Conservation (phyloP, 306 rosid genomes). For the Gynostemma pentaphyllum region DNA sequence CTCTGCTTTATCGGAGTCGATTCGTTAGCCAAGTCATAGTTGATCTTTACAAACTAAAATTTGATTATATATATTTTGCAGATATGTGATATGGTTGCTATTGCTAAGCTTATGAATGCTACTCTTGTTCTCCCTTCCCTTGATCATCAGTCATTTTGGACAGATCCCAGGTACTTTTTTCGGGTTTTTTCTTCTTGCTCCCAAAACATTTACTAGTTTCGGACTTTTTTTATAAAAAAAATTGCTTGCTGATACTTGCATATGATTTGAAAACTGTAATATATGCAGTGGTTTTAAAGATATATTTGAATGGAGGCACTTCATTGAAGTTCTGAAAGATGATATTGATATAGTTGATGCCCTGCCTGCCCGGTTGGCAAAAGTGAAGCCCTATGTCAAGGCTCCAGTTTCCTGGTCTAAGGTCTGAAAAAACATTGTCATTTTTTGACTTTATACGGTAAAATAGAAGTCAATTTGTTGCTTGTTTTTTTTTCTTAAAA, state of each 20-base stretch:
- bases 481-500: neutral
- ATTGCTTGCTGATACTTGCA: neutral
- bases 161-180: conserved; percentile 77
- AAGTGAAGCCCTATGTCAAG: conserved; percentile 46
- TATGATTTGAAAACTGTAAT: neutral
- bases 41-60: conserved; percentile 21
- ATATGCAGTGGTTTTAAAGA: conserved; percentile 86
- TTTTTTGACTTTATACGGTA: too few relatives aligned
- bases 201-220: neutral
- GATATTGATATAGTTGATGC: conserved; percentile 70
- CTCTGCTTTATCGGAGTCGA: neutral
- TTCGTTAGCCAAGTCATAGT: neutral
- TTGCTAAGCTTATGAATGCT: conserved; percentile 93
- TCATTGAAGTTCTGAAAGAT: conserved; percentile 55
- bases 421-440: conserved; percentile 26
- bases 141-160: conserved; percentile 94
- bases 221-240: too few relatives aligned
- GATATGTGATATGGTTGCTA: conserved; percentile 99
- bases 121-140: conserved; percentile 90
- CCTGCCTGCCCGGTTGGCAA: conserved; percentile 48
- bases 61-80: conserved; percentile 23
- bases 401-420: conserved; percentile 99
- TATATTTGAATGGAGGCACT: conserved; percentile 93
- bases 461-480: neutral
- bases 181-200: neutral